Base-by-base conservation (phyloP, 2,329 filamentous ascomycete species). In the Sarocladiaceae sp. region DNA sequence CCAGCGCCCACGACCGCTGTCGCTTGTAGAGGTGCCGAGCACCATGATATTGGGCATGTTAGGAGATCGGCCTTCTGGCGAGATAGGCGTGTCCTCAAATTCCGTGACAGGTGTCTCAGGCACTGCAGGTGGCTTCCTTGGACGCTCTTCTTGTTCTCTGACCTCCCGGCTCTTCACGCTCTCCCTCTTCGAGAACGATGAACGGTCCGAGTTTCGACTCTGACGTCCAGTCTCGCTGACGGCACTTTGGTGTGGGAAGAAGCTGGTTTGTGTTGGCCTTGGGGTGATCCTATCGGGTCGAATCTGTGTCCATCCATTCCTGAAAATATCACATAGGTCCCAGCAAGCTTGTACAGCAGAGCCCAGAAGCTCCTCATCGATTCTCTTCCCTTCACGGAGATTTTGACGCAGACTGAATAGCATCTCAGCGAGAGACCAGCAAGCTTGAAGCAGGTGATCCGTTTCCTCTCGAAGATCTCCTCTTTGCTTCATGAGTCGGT, bases 91-190 rank as follows among this genome's bases (percentile, higher is more conserved):
- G 64, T 97, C 92, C 66, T 97, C 93, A 60, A 97, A 97, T 59
- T 97, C 91, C 4, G 92, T 97, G 1, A 93, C 93, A 0, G 92
- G 92, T 0, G 92, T 97, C 70, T 97, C 93, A 1, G 92, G 92
- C 4, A 85, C 79, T 2, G 72, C 70, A 2, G 67, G 70, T 17
- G 69, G 66, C 51, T 75, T 78, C 52, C 73, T 72, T 59, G 74
- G 65, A 64, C 72, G 73, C 59, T 84, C 73, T 54, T 81, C 72
- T 20, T 48, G 44, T 17, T 48, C 44, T 17, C 44, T 31, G 3
- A 10, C 26, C 33, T 50, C 31, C 20, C 40, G 26, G 11, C 10
- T 8, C 60, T 79, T 78, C 37, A 77, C 67, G 58, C 76, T 82
- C 35, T 79, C 76, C 12, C 72, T 72, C 60, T 79, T 82, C 17